Evolutionary conservation across 352 stramenopile species (phyloP).

Genomic region (Globisporangium sylvaticum): DNA sequence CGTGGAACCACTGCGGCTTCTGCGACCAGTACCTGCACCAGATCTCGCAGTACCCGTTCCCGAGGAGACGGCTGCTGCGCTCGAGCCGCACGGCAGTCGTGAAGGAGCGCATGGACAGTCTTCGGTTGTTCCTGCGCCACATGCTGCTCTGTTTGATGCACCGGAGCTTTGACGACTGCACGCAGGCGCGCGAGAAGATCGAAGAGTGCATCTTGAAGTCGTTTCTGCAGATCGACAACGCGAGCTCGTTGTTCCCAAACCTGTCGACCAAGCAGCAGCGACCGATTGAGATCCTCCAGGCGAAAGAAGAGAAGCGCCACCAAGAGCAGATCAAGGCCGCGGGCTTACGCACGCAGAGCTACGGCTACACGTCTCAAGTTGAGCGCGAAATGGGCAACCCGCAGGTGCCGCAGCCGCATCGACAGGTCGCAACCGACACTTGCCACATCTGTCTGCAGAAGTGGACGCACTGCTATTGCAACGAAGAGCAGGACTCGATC

Average conservation of each 20-base stretch:
- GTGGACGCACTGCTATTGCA: constrained; percentile 88
- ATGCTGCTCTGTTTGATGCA: constrained; percentile 70
- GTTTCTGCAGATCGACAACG: constrained; percentile 75
- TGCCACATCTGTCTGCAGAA: constrained; percentile 77
- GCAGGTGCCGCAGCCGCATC: constrained; percentile 29
- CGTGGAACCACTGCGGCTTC: constrained; percentile 65
- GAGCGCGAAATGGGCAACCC: constrained; percentile 33
- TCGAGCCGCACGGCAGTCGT: constrained; percentile 66
- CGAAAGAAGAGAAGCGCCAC: constrained; percentile 68
- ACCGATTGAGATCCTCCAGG: constrained; percentile 56
- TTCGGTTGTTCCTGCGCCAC: constrained; percentile 74
- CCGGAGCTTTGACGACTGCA: constrained; percentile 63
- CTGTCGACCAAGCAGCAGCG: constrained; percentile 47
- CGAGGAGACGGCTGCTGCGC: constrained; percentile 64
- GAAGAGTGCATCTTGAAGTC: constrained; percentile 67
- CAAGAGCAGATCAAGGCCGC: constrained; percentile 63
- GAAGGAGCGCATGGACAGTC: constrained; percentile 82
- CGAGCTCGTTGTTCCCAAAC: constrained; percentile 44
- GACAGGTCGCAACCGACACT: constrained; percentile 60
- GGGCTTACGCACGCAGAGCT: constrained; percentile 47
- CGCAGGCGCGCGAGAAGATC: constrained; percentile 62
- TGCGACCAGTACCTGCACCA: constrained; percentile 63
- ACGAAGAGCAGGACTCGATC: constrained; percentile 71
- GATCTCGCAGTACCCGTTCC: constrained; percentile 78
- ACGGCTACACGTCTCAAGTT: constrained; percentile 31